Conservation (phyloP, 2,329 filamentous ascomycete species). For the Penicillium sp. region DNA sequence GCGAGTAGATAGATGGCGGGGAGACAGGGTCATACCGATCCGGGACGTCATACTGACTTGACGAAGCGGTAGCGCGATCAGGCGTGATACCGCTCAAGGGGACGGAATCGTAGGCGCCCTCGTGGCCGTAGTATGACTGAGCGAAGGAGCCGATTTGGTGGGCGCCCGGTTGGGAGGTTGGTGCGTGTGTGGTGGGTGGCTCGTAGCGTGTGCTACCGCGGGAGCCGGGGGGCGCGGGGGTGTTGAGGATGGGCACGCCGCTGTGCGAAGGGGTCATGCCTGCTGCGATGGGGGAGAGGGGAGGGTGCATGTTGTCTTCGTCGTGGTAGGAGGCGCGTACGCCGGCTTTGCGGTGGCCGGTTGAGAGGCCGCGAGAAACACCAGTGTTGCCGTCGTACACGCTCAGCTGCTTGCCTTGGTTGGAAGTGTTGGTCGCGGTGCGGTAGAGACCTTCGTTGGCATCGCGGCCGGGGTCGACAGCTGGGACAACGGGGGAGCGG, state of each 20-base stretch:
- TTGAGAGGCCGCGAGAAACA: slow-evolving; percentile 47
- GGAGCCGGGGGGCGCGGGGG: slow-evolving; percentile 34
- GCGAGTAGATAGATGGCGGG: slow-evolving; percentile 73
- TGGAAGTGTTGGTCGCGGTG: slow-evolving; percentile 34
- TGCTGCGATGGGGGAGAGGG: slow-evolving; percentile 27
- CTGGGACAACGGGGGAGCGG: slow-evolving; percentile 40
- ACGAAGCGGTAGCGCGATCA: slow-evolving; percentile 65
- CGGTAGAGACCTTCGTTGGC: slow-evolving; percentile 36
- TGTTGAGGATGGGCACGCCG: slow-evolving; percentile 36
- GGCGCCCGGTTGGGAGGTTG: slow-evolving; percentile 12
- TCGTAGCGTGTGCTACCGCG: slow-evolving; percentile 31
- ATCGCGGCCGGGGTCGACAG: slow-evolving; percentile 39
- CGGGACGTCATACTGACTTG: slow-evolving; percentile 27
- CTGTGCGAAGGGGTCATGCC: slow-evolving; percentile 32
- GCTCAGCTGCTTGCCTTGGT: slow-evolving; percentile 32
- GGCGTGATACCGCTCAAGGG: slow-evolving; percentile 59
- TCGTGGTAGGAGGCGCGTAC: slow-evolving; percentile 27
- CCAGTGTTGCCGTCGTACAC: slow-evolving; percentile 27
- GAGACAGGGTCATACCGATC: slow-evolving; percentile 72
- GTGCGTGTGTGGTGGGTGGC: slow-evolving; percentile 20
- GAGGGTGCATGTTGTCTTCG: slow-evolving; percentile 16
- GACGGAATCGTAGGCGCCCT: slow-evolving; percentile 25
- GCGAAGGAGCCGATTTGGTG: slow-evolving; percentile 22
- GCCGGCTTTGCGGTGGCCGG: slow-evolving; percentile 46
- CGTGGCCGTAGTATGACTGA: slow-evolving; percentile 25